Evolutionary conservation across 305 asterid species (phyloP).

Genomic region (Galium porrigens): DNA sequence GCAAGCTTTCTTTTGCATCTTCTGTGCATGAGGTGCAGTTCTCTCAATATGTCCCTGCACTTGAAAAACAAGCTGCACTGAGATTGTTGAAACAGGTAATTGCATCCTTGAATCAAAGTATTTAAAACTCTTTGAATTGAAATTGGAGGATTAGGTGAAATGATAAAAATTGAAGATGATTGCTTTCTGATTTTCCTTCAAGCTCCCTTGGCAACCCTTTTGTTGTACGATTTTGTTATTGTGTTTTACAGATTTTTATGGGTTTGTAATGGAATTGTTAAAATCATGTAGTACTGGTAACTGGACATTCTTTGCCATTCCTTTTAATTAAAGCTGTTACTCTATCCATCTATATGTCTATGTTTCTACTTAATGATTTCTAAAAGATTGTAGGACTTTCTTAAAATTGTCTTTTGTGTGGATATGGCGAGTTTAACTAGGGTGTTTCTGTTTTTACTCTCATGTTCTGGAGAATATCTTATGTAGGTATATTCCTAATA

Average conservation of each 20-base stretch:
- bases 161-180: not conserved
- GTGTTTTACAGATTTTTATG: not conserved
- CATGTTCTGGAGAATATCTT: not conserved
- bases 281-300: too few species aligned
- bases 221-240: not conserved
- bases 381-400: not conserved
- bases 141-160: not conserved
- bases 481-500: too few species aligned
- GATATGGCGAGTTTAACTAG: not conserved
- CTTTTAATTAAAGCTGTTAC: too few species aligned
- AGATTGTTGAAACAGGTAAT: conserved; percentile 30
- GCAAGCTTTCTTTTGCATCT: conserved; percentile 28
- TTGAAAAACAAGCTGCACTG: conserved; percentile 26
- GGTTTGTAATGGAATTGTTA: too few species aligned
- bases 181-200: not conserved
- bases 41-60: conserved; percentile 24
- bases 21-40: conserved; percentile 28
- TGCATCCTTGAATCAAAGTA: not conserved
- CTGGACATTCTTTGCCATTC: too few species aligned
- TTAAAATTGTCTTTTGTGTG: not conserved
- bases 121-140: not conserved
- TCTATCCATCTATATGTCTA: not conserved
- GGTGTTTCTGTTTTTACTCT: not conserved
- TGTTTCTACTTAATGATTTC: not conserved
- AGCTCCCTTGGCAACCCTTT: not conserved